These are phyloP conservation scores for Chytriomyces hyalinus DNA, from an alignment of 192 early-diverging fungal genomes.

Conservation along the genomic window DNA sequence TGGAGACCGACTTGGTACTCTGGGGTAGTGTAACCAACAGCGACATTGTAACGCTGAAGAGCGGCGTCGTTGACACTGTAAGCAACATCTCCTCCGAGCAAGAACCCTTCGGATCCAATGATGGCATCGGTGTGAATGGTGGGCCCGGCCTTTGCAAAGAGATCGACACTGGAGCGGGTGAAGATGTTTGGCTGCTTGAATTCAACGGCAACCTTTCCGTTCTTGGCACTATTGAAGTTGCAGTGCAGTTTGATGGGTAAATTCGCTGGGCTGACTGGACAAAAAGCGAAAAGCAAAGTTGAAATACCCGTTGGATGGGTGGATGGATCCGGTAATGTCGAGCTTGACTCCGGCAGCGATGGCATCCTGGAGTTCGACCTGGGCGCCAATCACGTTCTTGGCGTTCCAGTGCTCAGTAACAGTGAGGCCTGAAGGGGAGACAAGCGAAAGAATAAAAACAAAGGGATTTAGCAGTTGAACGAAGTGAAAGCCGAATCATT, in stretches of 20 bases:
- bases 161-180: slow-evolving; percentile 85
- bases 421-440: slow-evolving; percentile 62
- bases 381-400: slow-evolving; percentile 85
- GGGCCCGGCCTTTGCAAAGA: slow-evolving; percentile 85
- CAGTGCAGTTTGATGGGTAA: neutral
- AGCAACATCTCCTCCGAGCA: slow-evolving; percentile 90
- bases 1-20: slow-evolving; percentile 91
- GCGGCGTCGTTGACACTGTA: slow-evolving; percentile 92
- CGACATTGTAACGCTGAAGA: slow-evolving; percentile 86
- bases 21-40: slow-evolving; percentile 81
- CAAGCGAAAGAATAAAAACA: neutral
- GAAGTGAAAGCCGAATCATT: neutral
- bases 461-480: neutral
- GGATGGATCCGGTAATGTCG: slow-evolving; percentile 81
- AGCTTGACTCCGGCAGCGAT: slow-evolving; percentile 97
- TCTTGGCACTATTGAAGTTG: slow-evolving; percentile 19
- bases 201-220: slow-evolving; percentile 41
- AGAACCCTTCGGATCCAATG: slow-evolving; percentile 80
- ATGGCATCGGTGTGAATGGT: slow-evolving; percentile 87
- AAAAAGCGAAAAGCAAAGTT: neutral
- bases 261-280: neutral
- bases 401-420: slow-evolving; percentile 98
- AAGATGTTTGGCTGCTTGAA: slow-evolving; percentile 97
- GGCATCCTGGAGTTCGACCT: slow-evolving; percentile 93
- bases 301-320: slow-evolving; percentile 75